Evolutionary conservation across 768 basidiomycete genomes (phyloP), one percentile per base, ranked within the genome.

Genomic region (Psilocybe cubensis): DNA sequence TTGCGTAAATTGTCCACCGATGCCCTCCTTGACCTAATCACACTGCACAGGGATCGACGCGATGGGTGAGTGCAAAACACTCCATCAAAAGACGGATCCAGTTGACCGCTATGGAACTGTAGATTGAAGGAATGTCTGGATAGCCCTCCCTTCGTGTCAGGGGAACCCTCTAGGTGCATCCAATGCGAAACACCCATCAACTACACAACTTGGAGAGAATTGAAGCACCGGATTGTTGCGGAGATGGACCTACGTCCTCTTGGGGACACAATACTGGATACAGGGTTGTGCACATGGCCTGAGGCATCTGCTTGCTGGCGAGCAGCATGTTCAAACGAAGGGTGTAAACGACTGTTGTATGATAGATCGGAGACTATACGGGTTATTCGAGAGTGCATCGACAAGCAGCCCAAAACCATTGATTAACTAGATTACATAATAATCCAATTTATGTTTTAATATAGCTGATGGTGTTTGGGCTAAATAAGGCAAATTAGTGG

Each of bases 301-400:
- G 82, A 84, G 61, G 83, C 87, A n/a, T 71, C 74, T 60, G 76
- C 80, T 1, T 88, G 85, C 63, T 88, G 87, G 87, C 72, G 72
- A 56, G 80, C 85, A 1, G 76, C 77, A 43, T 88, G 87, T 61
- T 65, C 73, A 3, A 77, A 77, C 54, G 3, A 29, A 11, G 68
- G 67, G 0, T 88, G 87, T 62, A 68, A 65, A 10, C 77, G 80
- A 0, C 66, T 80, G 20, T 74, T 87, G 28, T 88, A 87, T 50
- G 84, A 87, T 66, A 82, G 81, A 70, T 62, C 59, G 7, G 79
- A 81, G 59, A 80, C 85, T 31, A 65, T 86, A 40, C 78, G 81
- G 21, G 78, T 82, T 7, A 81, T 87, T 54, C 70, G 70, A 28
- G 79, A 83, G 23, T 83, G 83, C 60, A 77, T 88, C 28, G 79